Conservation (phyloP, 2,329 filamentous ascomycete species). For the Zasmidium citrigriseum region DNA sequence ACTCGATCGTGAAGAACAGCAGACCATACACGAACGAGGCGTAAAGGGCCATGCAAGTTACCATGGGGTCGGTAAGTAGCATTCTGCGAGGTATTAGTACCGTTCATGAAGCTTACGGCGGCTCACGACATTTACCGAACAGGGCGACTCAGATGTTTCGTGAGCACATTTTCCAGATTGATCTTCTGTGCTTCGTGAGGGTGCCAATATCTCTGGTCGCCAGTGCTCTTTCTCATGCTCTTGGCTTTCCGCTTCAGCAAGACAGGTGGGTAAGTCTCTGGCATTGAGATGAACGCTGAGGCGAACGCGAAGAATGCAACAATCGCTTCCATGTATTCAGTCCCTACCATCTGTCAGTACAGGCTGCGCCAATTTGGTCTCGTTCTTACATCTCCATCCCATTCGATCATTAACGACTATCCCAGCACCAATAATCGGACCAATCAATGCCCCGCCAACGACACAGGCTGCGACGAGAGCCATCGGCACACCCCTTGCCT, state of each 20-base stretch:
- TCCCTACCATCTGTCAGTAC: not conserved
- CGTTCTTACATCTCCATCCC: slow-evolving; percentile 18
- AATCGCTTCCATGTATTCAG: slow-evolving; percentile 3
- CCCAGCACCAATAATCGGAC: slow-evolving; percentile 43
- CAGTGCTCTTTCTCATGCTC: slow-evolving; percentile 31
- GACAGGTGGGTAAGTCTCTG: slow-evolving; percentile 20
- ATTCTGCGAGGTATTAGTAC: slow-evolving; percentile 30
- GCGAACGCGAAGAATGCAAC: slow-evolving; percentile 1
- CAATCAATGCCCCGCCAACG: slow-evolving; percentile 37
- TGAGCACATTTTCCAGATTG: slow-evolving; percentile 40
- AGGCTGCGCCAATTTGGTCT: not conserved
- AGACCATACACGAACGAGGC: slow-evolving; percentile 40
- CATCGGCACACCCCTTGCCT: slow-evolving; percentile 39
- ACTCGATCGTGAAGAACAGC: slow-evolving; percentile 48
- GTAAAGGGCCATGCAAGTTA: slow-evolving; percentile 32
- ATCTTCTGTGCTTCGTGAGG: slow-evolving; percentile 47
- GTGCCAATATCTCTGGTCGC: slow-evolving; percentile 33
- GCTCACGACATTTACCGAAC: slow-evolving; percentile 15
- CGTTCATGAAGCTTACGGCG: not conserved
- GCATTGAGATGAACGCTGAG: not conserved
- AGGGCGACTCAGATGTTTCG: slow-evolving; percentile 44
- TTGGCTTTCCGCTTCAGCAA: slow-evolving; percentile 41
- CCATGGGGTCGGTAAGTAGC: slow-evolving; percentile 49
- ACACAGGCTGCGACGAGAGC: slow-evolving; percentile 41
- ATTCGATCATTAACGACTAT: slow-evolving; percentile 39